Base-by-base conservation (phyloP, 495 filamentous ascomycete genomes). In the Xylaria grammica region DNA sequence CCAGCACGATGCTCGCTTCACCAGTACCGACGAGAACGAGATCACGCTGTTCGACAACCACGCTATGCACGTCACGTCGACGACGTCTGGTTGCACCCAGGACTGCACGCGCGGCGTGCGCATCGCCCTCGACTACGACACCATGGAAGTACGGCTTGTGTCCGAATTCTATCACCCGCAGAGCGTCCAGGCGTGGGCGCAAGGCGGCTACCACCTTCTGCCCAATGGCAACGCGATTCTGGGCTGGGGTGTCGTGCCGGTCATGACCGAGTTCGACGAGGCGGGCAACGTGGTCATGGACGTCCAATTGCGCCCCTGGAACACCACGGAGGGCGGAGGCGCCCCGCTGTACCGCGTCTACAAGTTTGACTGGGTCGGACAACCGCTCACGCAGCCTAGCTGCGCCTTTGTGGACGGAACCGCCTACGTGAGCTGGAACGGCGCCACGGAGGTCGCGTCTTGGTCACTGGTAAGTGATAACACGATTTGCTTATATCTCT, bases 11-110 rank as follows among this genome's bases (percentile, higher is more conserved):
- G 86, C 84, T 3, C 78, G 85, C 11, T 84, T 79, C 73, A 52
- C 60, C 48, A 65, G 83, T 58, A 70, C 67, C 9, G 79, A 78
- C 55, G 79, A 83, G 17, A 62, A 80, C 3, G 54, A 65, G 48
- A 64, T 87, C n/a, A 84, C 84, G 17, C 73, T 87, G 3, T 87
- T 80, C 68, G 85, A 87, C 68, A 88, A 88, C 66, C 82, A 79
- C 1, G 80, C 71, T 61, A 85, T 84, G 57, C 78, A 77, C 5
- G 81, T 74, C 67, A 85, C 83, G 68, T 72, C 67, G 46, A 82
- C 84, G 0, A 78, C 80, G 40, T 56, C 70, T 1, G 79, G 78
- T 49, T 48, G 58, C 50, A 66, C 67, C 26, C 29, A 55, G 50
- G 29, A 65, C 38, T 62, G 45, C 26, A 86, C 84, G 9, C 76